These are phyloP conservation scores for Fusarium veterinarium DNA, from an alignment of 2,329 filamentous ascomycete genomes.

Conservation along the genomic window DNA sequence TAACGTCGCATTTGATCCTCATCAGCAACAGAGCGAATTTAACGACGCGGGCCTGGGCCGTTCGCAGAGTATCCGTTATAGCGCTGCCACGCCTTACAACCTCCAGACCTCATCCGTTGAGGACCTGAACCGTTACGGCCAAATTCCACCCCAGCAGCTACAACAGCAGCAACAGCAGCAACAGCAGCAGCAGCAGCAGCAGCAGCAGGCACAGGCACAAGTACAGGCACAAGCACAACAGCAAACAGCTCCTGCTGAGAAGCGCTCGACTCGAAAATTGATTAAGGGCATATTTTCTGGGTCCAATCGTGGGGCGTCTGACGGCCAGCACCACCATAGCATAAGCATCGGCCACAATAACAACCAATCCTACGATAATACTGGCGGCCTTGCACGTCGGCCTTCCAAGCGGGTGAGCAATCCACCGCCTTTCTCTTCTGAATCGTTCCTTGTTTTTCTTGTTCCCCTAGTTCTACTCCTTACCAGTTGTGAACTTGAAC, in stretches of 20 bases:
- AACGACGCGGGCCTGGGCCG: constrained; percentile 58
- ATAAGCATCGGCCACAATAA: constrained; percentile 45
- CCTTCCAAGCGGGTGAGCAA: constrained; percentile 69
- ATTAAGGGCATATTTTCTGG: constrained; percentile 66
- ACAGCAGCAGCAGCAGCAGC: constrained; percentile 49
- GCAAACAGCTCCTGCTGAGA: constrained; percentile 52
- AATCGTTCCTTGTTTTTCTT: constrained; percentile 54
- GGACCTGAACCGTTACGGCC: constrained; percentile 50
- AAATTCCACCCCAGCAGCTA: constrained; percentile 42
- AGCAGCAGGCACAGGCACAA: not conserved
- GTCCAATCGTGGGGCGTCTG: constrained; percentile 48
- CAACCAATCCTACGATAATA: constrained; percentile 59
- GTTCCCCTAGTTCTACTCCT: constrained; percentile 19
- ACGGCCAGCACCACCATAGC: constrained; percentile 46
- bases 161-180: constrained; percentile 50
- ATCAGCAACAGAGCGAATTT: constrained; percentile 57
- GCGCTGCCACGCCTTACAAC: constrained; percentile 49
- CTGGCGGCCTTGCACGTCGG: constrained; percentile 61
- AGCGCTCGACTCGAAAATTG: constrained; percentile 64
- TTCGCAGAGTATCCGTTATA: constrained; percentile 64
- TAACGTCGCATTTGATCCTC: constrained; percentile 48
- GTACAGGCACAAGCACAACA: constrained; percentile 29
- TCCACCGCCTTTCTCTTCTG: constrained; percentile 54
- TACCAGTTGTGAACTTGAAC: constrained; percentile 31
- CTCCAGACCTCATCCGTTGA: constrained; percentile 56